A percentile compares a stretch with the other conserved stretches of the same genome.
phyloP scores from a whole-genome alignment of 495 filamentous ascomycete species.

The Talaromyces thailandensis region DNA sequence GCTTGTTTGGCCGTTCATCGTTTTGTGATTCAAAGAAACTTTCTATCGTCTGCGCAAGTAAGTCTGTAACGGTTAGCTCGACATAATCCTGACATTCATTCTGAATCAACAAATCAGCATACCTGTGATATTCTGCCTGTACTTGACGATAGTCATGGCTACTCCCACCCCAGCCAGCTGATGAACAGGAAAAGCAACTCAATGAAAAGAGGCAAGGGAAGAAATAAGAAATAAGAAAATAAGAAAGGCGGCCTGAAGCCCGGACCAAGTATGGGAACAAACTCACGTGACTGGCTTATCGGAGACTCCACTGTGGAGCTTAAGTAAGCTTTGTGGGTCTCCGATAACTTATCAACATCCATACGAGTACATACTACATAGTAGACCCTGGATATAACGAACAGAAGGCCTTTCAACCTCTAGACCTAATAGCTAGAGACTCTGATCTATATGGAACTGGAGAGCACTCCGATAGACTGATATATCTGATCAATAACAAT shows the following conservation, averaged over 20 bases:
- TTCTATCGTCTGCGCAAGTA: slow-evolving; percentile 2
- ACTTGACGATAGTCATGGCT: not conserved
- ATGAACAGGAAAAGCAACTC: not conserved
- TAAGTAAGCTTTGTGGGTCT: not conserved
- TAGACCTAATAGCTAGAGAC: no score
- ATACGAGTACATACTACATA: no score
- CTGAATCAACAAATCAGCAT: not conserved
- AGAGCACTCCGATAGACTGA: no score
- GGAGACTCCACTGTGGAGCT: not conserved
- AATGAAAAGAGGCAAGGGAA: slow-evolving; percentile 1
- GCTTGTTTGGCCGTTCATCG: slow-evolving; percentile 22
- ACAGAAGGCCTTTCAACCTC: no score
- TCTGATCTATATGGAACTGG: no score
- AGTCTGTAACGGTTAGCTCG: slow-evolving; percentile 1
- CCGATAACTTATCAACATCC: no score
- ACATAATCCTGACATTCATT: not conserved
- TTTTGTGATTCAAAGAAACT: slow-evolving; percentile 2
- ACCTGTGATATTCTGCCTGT: slow-evolving; percentile 3
- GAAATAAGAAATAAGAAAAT: not conserved
- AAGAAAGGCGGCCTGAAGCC: not conserved
- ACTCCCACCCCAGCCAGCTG: not conserved
- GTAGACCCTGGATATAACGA: not conserved
- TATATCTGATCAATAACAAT: no score
- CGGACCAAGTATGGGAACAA: not conserved
- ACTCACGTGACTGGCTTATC: not conserved